Conservation (phyloP, 306 rosid species). For the Trifolium pratense region DNA sequence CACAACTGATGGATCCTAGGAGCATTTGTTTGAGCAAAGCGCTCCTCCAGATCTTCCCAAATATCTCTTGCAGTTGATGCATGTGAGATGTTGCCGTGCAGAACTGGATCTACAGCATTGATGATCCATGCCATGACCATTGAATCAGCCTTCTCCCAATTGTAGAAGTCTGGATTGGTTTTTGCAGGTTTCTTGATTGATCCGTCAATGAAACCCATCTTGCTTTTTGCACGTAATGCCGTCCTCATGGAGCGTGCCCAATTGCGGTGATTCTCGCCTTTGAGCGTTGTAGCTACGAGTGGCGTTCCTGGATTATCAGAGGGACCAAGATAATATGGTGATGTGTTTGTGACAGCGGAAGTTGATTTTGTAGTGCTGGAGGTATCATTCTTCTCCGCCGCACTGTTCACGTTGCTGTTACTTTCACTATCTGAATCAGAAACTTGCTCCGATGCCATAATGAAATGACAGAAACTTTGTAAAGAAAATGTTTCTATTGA, state of each 20-base stretch:
- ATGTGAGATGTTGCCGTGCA: background rate
- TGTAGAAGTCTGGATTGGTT: background rate
- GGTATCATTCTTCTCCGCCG: background rate
- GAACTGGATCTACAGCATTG: background rate
- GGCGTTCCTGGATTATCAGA: background rate
- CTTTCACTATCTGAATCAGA: background rate
- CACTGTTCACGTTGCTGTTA: no score
- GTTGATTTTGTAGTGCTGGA: background rate
- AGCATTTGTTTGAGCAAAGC: background rate
- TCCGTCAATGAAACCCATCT: background rate
- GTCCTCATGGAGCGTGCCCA: background rate
- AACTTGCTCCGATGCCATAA: background rate
- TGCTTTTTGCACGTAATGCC: background rate
- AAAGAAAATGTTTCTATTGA: background rate
- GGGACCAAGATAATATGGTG: background rate
- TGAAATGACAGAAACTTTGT: background rate
- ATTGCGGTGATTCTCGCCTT: background rate
- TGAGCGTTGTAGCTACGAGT: background rate
- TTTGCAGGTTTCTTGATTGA: background rate
- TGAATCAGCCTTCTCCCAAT: background rate
- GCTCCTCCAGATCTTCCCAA: background rate
- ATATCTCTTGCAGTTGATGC: background rate
- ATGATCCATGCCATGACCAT: background rate
- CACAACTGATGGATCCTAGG: background rate
- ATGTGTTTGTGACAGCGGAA: background rate